These are phyloP conservation scores for Rhodamnia argentea DNA, from an alignment of 345 rosid species.

Conservation along the genomic window DNA sequence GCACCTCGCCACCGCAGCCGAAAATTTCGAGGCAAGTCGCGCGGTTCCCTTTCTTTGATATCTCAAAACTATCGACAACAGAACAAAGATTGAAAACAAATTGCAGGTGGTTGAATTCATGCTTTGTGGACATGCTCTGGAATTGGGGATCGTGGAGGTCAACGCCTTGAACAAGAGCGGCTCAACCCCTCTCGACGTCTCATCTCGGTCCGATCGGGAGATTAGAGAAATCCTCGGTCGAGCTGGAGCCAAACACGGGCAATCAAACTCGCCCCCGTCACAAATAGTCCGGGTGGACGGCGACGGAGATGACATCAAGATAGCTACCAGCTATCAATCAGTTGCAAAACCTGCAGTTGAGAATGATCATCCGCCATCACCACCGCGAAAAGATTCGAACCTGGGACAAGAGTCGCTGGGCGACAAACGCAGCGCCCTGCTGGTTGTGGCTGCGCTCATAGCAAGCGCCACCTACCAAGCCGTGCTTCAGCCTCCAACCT, in stretches of 20 bases:
- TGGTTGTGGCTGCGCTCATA: neutral
- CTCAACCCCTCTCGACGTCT: neutral
- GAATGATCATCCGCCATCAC: neutral
- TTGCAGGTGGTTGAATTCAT: neutral
- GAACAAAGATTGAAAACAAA: neutral
- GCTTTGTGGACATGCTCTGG: neutral
- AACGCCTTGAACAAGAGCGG: neutral
- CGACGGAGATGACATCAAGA: neutral
- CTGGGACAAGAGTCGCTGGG: neutral
- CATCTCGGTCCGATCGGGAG: neutral
- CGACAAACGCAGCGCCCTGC: neutral
- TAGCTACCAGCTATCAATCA: neutral
- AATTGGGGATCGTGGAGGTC: neutral
- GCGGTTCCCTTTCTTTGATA: no score
- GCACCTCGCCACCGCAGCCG: neutral
- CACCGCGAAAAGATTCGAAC: neutral
- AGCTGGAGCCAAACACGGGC: neutral
- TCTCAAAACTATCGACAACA: neutral
- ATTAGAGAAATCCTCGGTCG: neutral
- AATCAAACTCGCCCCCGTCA: neutral
- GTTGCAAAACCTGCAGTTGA: neutral
- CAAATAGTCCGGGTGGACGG: neutral
- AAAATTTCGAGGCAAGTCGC: neutral
- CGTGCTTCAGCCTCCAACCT: neutral
- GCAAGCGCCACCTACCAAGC: neutral